A percentile compares a stretch with the other conserved stretches of the same genome.
phyloP scores from a whole-genome alignment of 805 yeast genomes.

The Nakazawaea ambrosiae region DNA sequence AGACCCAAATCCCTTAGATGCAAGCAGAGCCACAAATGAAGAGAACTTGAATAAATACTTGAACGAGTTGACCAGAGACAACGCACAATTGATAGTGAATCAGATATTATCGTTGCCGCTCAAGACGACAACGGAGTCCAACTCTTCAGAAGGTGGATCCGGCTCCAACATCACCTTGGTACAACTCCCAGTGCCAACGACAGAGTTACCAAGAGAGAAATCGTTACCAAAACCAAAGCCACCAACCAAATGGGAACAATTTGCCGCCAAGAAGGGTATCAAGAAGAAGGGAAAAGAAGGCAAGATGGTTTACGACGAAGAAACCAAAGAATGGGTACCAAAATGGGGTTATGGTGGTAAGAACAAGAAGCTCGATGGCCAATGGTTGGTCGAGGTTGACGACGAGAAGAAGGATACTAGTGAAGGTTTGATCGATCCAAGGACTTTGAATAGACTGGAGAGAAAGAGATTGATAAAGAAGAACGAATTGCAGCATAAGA shows the following conservation, averaged over 20 bases:
- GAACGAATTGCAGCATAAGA: slow-evolving; percentile 79
- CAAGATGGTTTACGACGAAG: slow-evolving; percentile 86
- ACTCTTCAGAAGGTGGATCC: slow-evolving; percentile 49
- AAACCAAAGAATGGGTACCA: slow-evolving; percentile 89
- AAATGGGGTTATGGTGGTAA: slow-evolving; percentile 97
- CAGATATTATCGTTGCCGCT: slow-evolving; percentile 88
- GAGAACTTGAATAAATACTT: slow-evolving; percentile 57
- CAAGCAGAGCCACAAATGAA: slow-evolving; percentile 45
- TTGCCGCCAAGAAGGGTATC: slow-evolving; percentile 95
- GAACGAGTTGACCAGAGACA: slow-evolving; percentile 71
- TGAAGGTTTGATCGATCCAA: slow-evolving; percentile 77
- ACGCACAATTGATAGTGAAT: slow-evolving; percentile 84
- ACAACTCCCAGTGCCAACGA: slow-evolving; percentile 75
- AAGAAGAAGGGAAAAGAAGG: slow-evolving; percentile 85
- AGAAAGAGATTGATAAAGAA: slow-evolving; percentile 81
- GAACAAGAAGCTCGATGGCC: slow-evolving; percentile 79
- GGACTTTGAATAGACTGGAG: slow-evolving; percentile 72
- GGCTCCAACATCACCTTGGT: slow-evolving; percentile 73
- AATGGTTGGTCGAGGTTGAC: slow-evolving; percentile 95
- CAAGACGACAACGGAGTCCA: slow-evolving; percentile 75
- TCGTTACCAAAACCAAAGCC: slow-evolving; percentile 89
- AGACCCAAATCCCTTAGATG: slow-evolving; percentile 82
- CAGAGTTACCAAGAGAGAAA: slow-evolving; percentile 89
- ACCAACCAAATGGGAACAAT: slow-evolving; percentile 93
- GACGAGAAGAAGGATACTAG: slow-evolving; percentile 55